Conservation (phyloP, 345 rosid genomes). For the Brassica juncea region DNA sequence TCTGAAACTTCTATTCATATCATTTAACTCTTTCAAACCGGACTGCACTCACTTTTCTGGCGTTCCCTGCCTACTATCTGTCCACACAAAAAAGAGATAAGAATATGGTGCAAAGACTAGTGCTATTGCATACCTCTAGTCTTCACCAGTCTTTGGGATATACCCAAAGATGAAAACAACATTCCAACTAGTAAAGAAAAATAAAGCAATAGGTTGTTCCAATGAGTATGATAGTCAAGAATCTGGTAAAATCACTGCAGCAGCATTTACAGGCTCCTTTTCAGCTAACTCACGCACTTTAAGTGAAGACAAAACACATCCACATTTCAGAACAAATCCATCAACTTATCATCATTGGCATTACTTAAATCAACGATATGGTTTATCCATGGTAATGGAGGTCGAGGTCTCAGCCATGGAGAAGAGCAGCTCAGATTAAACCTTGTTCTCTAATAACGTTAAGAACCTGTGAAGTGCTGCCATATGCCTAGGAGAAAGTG, state of each 20-base stretch:
- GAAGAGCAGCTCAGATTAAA: constrained; percentile 36
- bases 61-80: constrained; percentile 92
- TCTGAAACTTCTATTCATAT: constrained; percentile 42
- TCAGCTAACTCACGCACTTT: constrained; percentile 93
- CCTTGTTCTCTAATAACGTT: too few relatives aligned
- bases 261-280: constrained; percentile 90
- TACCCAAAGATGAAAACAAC: constrained; percentile 61
- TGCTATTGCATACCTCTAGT: constrained; percentile 60
- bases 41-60: constrained; percentile 84
- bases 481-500: too few relatives aligned
- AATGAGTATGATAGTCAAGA: background rate
- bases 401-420: constrained; percentile 95
- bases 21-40: constrained; percentile 62
- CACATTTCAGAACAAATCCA: background rate
- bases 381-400: constrained; percentile 52
- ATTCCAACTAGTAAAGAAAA: constrained; percentile 26
- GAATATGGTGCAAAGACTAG: background rate
- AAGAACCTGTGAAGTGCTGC: too few relatives aligned
- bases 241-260: constrained; percentile 35
- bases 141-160: constrained; percentile 90
- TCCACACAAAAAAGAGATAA: constrained; percentile 4
- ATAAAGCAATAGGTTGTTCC: background rate
- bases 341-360: background rate
- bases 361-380: background rate
- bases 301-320: constrained; percentile 21